Evolutionary conservation across 1,139 yeast genomes (phyloP), one percentile per base, ranked within the genome.

Genomic region (Pichia sp.): DNA sequence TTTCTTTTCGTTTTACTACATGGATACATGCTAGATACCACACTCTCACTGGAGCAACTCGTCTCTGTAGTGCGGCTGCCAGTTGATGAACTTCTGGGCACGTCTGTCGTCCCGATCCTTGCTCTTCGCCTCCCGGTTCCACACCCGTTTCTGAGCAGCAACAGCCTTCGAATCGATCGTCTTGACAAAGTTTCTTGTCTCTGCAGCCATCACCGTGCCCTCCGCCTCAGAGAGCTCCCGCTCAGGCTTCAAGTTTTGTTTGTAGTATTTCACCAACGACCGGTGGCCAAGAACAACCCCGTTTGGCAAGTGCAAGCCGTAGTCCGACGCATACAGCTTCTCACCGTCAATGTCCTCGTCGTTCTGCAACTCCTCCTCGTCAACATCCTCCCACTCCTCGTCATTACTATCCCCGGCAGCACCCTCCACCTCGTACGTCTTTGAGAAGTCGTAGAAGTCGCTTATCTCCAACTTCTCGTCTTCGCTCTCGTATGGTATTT

Each of bases 161-260:
- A 81, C 72, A 53, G 78, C 79, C 36, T 67, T 69, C 58, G 76
- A 69, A 67, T 79, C 77, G 64, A 79, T 79, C 60, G 74, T 69
- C 48, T 79, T 72, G 58, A 82, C 73, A 72, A 85, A 75, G 53
- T 82, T 86, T 70, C 96, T 81, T 2, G 91, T 80, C 66, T 91
- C 97, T 2, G 96, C 97, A 34, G 97, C 96, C 65, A 88, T 78
- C 28, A 93, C 85, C 0, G 98, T 93, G 59, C 96, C 95, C 71
- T 89, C 96, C 46, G 96, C 98, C 66, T 90, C 96, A 31, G 85
- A 76, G 43, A 85, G 74, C 48, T 80, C 79, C 54, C 78, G 72
- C 55, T 87, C 91, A 1, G 96, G 95, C 51, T 84, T 82, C 60
- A 88, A 71, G 66, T 85, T 83, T 74, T 90, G 95, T 67, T 85